Base-by-base conservation (phyloP, 768 basidiomycete species). In the Podaxis mareebaensis region DNA sequence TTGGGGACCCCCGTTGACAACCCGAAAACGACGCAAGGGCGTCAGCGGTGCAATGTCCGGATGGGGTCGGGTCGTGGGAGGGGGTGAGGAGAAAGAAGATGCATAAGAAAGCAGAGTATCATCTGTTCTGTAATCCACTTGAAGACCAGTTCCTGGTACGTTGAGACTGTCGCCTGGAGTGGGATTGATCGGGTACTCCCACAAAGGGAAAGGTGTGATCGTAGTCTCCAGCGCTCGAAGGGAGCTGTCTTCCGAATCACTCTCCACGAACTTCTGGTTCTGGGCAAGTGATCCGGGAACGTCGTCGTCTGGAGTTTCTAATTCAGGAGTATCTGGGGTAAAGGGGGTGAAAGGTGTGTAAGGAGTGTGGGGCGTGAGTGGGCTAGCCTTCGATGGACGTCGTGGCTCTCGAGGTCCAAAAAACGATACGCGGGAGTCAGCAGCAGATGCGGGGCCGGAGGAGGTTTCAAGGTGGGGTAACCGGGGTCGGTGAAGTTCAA, bases 171-270 rank as follows among this genome's bases (percentile, higher is more conserved):
- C 30, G 17, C 8, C 51, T 15, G 13, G 10, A 40, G 51, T 53
- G 26, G 51, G 22, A n/a, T 26, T 40, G 39, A 30, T 28, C 13
- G 60, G 46, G 40, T n/a, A 53, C 26, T 61, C n/a, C 61, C 61
- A 63, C 48, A 63, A 51, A 20, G 40, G 61, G 55, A 63, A 63
- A 10, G 61, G 61, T n/a, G 61, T 63, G 48, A 63, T 57, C 54
- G 4, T 24, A 12, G 36, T 5, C 38, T 61, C 61, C n/a, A 13
- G 36, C 17, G 30, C 61, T 8, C 10, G 26, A 33, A 51, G 22
- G 13, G 55, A 63, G 42, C n/a, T 36, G n/a, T 57, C 30, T 40
- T 56, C 46, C 30, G 46, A 33, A 62, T 54, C 42, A 17, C 33
- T 49, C 15, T 51, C 36, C 4, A 22, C 22, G 44, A 20, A 17